Evolutionary conservation across 2,329 filamentous ascomycete genomes (phyloP).

Genomic region (Gnomoniopsis smithogilvyi): DNA sequence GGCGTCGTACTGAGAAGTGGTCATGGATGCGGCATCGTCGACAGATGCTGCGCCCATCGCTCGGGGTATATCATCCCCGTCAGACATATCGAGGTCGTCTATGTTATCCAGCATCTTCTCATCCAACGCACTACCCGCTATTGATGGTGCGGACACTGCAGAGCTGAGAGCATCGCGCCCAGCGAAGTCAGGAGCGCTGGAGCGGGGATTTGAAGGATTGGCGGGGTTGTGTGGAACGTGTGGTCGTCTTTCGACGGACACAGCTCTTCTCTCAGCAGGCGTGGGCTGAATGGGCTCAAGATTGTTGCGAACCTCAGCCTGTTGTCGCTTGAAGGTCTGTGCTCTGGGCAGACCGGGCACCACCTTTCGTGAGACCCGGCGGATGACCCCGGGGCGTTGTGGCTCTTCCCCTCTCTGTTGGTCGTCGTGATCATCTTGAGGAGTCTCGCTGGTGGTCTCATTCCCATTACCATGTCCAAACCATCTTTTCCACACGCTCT

Average conservation of each 20-base stretch:
- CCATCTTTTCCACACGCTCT: constrained; percentile 25
- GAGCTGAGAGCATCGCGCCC: constrained; percentile 26
- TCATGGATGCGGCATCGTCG: constrained; percentile 45
- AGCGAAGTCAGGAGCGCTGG: constrained; percentile 47
- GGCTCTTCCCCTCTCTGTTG: constrained; percentile 26
- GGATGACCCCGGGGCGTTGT: constrained; percentile 32
- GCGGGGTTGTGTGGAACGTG: constrained; percentile 34
- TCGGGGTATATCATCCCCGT: constrained; percentile 19
- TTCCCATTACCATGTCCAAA: constrained; percentile 23
- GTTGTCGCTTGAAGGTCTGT: constrained; percentile 77
- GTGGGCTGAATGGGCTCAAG: constrained; percentile 64
- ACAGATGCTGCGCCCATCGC: constrained; percentile 30
- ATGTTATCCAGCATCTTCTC: constrained; percentile 29
- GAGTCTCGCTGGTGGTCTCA: constrained; percentile 21
- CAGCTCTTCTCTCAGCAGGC: constrained; percentile 65
- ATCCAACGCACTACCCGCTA: constrained; percentile 30
- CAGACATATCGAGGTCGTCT: constrained; percentile 16
- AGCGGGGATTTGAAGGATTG: constrained; percentile 36
- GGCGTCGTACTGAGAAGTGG: constrained; percentile 55
- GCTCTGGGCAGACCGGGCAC: constrained; percentile 74
- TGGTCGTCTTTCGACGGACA: constrained; percentile 58
- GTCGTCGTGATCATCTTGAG: constrained; percentile 22
- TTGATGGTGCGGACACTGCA: constrained; percentile 23
- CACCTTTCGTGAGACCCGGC: constrained; percentile 56
- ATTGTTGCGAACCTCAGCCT: constrained; percentile 74